Evolutionary conservation across 495 filamentous ascomycete species (phyloP).

Genomic region (Talaromyces stipitatus): DNA sequence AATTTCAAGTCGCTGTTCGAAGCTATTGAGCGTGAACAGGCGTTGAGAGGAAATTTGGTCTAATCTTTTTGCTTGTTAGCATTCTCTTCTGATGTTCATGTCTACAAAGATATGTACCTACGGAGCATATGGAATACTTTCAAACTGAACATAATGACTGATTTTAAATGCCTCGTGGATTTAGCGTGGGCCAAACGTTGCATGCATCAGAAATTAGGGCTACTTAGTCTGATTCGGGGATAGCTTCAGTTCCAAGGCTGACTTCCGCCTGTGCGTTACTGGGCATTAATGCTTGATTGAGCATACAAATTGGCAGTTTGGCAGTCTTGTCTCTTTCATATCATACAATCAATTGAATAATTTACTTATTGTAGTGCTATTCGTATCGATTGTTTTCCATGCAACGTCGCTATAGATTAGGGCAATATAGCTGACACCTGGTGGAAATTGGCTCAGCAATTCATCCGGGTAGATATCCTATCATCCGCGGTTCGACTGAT

Average conservation of each 20-base stretch:
- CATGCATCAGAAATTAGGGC: too few species aligned
- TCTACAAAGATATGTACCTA: too few species aligned
- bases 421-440: background rate
- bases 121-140: too few species aligned
- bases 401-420: background rate
- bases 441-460: background rate
- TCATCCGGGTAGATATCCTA: background rate
- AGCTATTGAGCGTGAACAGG: constrained; percentile 87
- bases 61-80: constrained; percentile 7
- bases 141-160: too few species aligned
- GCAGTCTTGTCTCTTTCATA: background rate
- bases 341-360: background rate
- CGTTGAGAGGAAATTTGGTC: constrained; percentile 66
- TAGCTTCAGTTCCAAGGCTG: background rate
- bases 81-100: background rate
- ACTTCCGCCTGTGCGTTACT: background rate
- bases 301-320: too few species aligned
- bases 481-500: background rate
- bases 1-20: constrained; percentile 93
- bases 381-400: too few species aligned
- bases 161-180: too few species aligned
- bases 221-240: background rate
- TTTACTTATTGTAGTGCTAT: background rate
- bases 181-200: too few species aligned
- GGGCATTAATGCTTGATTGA: too few species aligned